phyloP scores from a whole-genome alignment of 306 rosid genomes.

The Vigna radiata region DNA sequence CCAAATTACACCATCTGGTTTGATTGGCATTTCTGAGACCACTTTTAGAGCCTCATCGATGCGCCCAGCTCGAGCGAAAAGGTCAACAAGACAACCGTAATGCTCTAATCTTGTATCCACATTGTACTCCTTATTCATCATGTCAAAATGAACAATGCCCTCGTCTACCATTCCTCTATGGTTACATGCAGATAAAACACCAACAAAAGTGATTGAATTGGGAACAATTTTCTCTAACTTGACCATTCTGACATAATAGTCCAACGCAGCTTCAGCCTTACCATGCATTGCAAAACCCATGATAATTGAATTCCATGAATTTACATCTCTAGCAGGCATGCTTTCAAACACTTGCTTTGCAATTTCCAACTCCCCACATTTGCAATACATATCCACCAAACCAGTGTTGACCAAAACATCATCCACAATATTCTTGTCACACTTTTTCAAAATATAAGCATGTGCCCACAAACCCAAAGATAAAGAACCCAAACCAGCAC shows the following conservation, averaged over 20 bases:
- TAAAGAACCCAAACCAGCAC: constrained; percentile 77
- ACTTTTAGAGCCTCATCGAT: constrained; percentile 67
- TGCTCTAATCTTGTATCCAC: constrained; percentile 72
- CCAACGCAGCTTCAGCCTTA: constrained; percentile 62
- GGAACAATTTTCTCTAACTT: constrained; percentile 51
- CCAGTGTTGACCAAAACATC: constrained; percentile 65
- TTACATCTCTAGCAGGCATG: constrained; percentile 62
- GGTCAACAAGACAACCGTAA: constrained; percentile 88
- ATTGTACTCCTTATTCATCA: constrained; percentile 64
- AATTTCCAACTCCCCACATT: constrained; percentile 70
- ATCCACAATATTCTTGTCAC: constrained; percentile 33
- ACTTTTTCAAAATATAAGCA: constrained; percentile 63
- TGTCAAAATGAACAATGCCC: constrained; percentile 62
- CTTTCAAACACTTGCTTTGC: constrained; percentile 72
- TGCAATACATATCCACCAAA: constrained; percentile 84
- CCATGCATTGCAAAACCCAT: constrained; percentile 78
- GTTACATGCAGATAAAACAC: constrained; percentile 78
- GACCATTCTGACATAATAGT: constrained; percentile 57
- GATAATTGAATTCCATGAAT: constrained; percentile 78
- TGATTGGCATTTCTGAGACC: constrained; percentile 70
- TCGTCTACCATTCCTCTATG: constrained; percentile 72
- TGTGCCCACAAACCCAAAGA: constrained; percentile 86
- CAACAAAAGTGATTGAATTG: constrained; percentile 76
- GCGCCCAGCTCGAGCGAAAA: constrained; percentile 68
- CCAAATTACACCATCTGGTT: constrained; percentile 84